Base-by-base conservation (phyloP, 164 flowering plant species). In the Tetrastigma voinierianum region DNA sequence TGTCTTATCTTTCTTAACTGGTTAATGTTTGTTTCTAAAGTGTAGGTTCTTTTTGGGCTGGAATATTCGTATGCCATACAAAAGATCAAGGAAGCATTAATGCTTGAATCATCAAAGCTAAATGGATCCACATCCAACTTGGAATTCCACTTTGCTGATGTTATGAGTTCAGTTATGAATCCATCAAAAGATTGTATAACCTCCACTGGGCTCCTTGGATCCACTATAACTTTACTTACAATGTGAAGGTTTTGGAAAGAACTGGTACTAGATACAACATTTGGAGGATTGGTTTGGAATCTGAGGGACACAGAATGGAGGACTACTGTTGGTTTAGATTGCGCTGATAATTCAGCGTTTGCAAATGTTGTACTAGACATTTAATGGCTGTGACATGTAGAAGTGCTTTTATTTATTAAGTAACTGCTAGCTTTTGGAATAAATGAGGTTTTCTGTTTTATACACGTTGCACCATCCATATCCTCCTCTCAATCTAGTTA, bases 241-340 rank as follows among this genome's bases (percentile, higher is more conserved):
- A 74, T n/a, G n/a, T 77, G 82, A 72, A 52, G 61, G 59, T 61
- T 57, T 25, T 67, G 61, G 54, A 51, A 25, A 51, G 2, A 57
- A 53, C 51, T 74, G 67, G 67, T 45, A 68, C 44, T 32, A 74
- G 71, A 51, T 84, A 82, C 65, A 78, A 88, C 61, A 96, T 97
- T n/a, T n/a, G n/a, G n/a, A 66, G 99, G 97, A 58, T 81, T 95
- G 82, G 76, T 64, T 12, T 95, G 97, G 99, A 72, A 68, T 23
- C 21, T 92, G 71, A 70, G 70, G 94, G 83, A 43, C 72, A 59
- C 57, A 84, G 51, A 59, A 75, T 95, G 84, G 93, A 87, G 62
- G 94, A 95, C 59, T 89, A 80, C 76, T 80, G 71, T 57, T 95
- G 54, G 85, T 85, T 51, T 95, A 96, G 96, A 84, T 95, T 75